phyloP scores from a whole-genome alignment of 441 rosid species.

The Aquilaria agallochum region DNA sequence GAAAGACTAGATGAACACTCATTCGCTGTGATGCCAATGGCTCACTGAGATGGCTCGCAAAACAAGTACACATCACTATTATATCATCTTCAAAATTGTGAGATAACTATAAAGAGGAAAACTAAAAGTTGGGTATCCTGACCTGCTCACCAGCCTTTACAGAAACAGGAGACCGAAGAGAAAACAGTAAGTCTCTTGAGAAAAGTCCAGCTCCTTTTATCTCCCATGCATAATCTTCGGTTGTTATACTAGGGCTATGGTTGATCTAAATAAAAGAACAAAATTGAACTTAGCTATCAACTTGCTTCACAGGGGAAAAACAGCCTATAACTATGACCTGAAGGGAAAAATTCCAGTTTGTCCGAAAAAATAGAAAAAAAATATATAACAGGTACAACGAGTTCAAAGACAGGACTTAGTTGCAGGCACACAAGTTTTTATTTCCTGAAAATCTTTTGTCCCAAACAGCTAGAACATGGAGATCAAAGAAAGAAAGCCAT shows the following conservation, averaged over 20 bases:
- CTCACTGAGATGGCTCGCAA: not conserved
- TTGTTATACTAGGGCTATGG: constrained; percentile 67
- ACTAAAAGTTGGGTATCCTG: constrained; percentile 21
- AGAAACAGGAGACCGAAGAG: constrained; percentile 68
- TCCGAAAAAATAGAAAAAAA: too few species aligned
- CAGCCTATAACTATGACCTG: too few species aligned
- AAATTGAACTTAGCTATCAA: not conserved
- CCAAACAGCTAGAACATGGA: not conserved
- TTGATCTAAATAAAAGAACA: constrained; percentile 52
- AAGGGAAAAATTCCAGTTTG: too few species aligned
- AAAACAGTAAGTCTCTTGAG: constrained; percentile 82
- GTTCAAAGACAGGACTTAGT: not conserved
- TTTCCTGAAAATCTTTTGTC: too few species aligned
- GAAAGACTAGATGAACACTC: not conserved
- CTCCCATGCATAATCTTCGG: constrained; percentile 85
- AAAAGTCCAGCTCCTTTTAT: constrained; percentile 93
- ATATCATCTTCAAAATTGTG: not conserved
- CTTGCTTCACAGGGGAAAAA: too few species aligned
- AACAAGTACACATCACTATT: not conserved
- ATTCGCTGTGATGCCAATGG: not conserved
- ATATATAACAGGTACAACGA: not conserved
- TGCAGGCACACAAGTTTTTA: too few species aligned
- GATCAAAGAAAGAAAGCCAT: constrained; percentile 20
- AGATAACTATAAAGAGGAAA: constrained; percentile 1
- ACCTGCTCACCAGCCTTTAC: constrained; percentile 96